A percentile compares a stretch with the other conserved stretches of the same genome.
These are phyloP conservation scores for Cylindrotheca fusiformis DNA, from an alignment of 108 stramenopile species.

Conservation along the genomic window DNA sequence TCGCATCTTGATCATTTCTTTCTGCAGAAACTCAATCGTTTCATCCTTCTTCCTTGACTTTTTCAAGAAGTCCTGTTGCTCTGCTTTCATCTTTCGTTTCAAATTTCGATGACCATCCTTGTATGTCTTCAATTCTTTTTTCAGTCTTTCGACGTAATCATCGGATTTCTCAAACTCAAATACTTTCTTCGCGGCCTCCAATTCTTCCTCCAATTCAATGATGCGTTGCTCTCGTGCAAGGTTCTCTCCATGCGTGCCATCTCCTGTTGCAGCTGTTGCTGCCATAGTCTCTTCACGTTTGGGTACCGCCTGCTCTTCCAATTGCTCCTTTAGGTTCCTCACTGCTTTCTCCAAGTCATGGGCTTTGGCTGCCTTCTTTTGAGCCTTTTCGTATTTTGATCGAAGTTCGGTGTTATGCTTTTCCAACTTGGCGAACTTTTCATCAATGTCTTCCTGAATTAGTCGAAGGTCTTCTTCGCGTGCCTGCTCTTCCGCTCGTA, in stretches of 20 bases:
- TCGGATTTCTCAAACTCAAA: constrained; percentile 8
- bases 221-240: constrained; percentile 5
- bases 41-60: constrained; percentile 19
- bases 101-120: constrained; percentile 3
- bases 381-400: constrained; percentile 7
- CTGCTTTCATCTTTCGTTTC: constrained; percentile 14
- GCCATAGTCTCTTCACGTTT: background rate
- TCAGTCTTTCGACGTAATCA: constrained; percentile 2
- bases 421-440: constrained; percentile 2
- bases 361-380: background rate
- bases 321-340: background rate
- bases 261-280: background rate
- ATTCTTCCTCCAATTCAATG: constrained; percentile 7
- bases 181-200: background rate
- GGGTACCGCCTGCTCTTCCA: no score
- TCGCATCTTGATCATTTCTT: constrained; percentile 15
- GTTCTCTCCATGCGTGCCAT: constrained; percentile 6
- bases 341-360: background rate
- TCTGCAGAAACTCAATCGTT: constrained; percentile 4
- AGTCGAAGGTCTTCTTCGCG: constrained; percentile 15
- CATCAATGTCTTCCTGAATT: constrained; percentile 18
- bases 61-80: background rate
- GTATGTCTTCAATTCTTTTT: constrained; percentile 23
- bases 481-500: no score
- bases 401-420: constrained; percentile 19